These are phyloP conservation scores for Musa beccarii DNA, from an alignment of 176 grass and related monocot species.

Conservation along the genomic window DNA sequence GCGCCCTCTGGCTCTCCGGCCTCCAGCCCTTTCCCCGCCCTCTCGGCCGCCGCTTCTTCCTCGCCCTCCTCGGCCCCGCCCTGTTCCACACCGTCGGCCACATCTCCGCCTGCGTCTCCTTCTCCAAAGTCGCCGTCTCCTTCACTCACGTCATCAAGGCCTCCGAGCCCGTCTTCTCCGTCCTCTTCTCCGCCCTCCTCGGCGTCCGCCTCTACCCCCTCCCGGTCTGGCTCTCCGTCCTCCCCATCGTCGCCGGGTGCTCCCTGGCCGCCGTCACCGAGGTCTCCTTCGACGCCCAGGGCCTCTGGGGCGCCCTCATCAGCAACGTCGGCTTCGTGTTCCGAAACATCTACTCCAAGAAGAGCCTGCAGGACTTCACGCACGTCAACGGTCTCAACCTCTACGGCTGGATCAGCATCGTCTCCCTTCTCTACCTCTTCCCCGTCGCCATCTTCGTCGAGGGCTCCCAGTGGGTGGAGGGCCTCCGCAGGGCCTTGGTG, in stretches of 20 bases:
- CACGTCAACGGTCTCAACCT: conserved; percentile 37
- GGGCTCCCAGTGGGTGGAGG: conserved; percentile 28
- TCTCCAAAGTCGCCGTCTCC: conserved; percentile 39
- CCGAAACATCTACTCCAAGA: conserved; percentile 42
- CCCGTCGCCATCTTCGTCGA: conserved; percentile 36
- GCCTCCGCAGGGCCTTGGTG: conserved; percentile 17
- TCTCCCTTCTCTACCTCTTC: conserved; percentile 37
- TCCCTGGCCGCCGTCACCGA: conserved; percentile 32
- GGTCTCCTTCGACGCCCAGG: conserved; percentile 25
- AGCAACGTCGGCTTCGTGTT: conserved; percentile 36
- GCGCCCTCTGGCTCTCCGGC: conserved; percentile 24
- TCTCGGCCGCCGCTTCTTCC: conserved; percentile 21
- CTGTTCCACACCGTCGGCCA: conserved; percentile 38
- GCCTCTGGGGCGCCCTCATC: conserved; percentile 32
- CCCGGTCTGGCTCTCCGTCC: conserved; percentile 32
- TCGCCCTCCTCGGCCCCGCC: conserved; percentile 33
- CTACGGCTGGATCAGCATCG: conserved; percentile 36
- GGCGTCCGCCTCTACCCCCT: conserved; percentile 33
- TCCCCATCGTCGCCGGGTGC: conserved; percentile 37
- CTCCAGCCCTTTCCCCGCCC: conserved; percentile 24
- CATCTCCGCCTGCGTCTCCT: conserved; percentile 43
- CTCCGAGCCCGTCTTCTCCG: conserved; percentile 39
- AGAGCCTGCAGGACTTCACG: conserved; percentile 31
- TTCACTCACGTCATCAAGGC: conserved; percentile 45
- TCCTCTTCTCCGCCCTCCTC: conserved; percentile 29